Evolutionary conservation across 1,284 basidiomycete species (phyloP), one percentile per base, ranked within the genome.

Genomic region (Ustilago sp.): DNA sequence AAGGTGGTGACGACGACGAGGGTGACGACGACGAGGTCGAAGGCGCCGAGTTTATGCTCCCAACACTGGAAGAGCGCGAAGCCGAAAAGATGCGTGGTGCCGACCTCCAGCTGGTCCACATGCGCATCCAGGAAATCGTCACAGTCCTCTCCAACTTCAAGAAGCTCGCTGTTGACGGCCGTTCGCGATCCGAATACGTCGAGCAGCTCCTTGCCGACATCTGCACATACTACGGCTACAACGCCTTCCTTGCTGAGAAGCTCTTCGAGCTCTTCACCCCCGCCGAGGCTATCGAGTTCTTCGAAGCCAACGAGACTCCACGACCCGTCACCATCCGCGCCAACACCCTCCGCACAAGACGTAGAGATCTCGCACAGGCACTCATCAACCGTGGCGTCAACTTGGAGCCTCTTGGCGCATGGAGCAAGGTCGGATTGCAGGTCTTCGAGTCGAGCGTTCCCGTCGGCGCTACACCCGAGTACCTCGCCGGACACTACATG

Each of bases 401-500:
- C 56, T 70, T 86, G 2, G 96, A 99, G 86, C 95, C 97, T 8
- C 94, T 99, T 76, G 97, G 97, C 36, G 97, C 97, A 87, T 99
- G 97, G 97, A 94, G 93, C 58, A 98, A 98, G 85, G 95, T 98
- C 72, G 97, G 97, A 8, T 89, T 99, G 36, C 97, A 99, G 87
- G 93, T 99, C 2, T 99, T 99, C 84, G 97, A 99, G 87, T 95
- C 93, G 77, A 91, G 90, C 65, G 95, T 99, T 4, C 97, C 97
- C 2, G 93, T 99, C 43, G 86, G 86, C 85, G 97, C 97, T 5
- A 99, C 97, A 3, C 97, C 97, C 7, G 97, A 99, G 88, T 99
- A 99, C 87, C 91, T 99, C 41, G 95, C 96, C 0, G 97, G 97
- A 3, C 95, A 99, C 86, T 99, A 99, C 88, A 99, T 99, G 94